Evolutionary conservation across 176 grass and related monocot genomes (phyloP).

Genomic region (Chloris gayana): DNA sequence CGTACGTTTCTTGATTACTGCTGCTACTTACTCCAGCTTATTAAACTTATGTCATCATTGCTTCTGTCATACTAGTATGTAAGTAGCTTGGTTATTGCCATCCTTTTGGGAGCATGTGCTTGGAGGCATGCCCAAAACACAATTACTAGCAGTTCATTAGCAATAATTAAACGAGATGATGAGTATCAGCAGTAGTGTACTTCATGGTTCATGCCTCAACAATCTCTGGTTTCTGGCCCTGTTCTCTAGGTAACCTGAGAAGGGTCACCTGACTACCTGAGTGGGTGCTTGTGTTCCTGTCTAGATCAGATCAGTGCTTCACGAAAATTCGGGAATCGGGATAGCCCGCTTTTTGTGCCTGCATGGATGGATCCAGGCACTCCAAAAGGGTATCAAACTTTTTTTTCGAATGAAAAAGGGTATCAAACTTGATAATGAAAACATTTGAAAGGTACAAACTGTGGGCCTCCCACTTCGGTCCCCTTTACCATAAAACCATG

Average conservation of each 20-base stretch:
- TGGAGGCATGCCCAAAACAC: conserved; percentile 32
- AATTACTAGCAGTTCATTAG: not conserved
- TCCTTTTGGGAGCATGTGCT: conserved; percentile 30
- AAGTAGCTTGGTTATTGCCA: not conserved
- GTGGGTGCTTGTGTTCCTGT: not conserved
- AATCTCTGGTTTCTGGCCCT: conserved; percentile 7
- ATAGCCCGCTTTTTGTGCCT: conserved; percentile 29
- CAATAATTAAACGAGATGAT: conserved; percentile 13
- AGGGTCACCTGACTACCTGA: not conserved
- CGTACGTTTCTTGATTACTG: not conserved
- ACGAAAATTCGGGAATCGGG: conserved; percentile 47
- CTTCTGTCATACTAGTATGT: not conserved
- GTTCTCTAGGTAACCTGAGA: conserved; percentile 2
- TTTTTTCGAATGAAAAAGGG: no score
- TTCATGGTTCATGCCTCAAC: not conserved
- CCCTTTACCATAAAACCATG: conserved; percentile 18
- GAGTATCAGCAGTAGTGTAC: not conserved
- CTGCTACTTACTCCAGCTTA: not conserved
- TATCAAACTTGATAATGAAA: not conserved
- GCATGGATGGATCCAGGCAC: conserved; percentile 39
- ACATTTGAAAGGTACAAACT: not conserved
- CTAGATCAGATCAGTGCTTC: conserved; percentile 26
- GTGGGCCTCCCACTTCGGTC: conserved; percentile 5
- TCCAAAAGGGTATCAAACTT: conserved; percentile 31
- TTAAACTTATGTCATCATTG: not conserved